Base-by-base conservation (phyloP, 2,329 filamentous ascomycete genomes). In the Penicillium brevicompactum region DNA sequence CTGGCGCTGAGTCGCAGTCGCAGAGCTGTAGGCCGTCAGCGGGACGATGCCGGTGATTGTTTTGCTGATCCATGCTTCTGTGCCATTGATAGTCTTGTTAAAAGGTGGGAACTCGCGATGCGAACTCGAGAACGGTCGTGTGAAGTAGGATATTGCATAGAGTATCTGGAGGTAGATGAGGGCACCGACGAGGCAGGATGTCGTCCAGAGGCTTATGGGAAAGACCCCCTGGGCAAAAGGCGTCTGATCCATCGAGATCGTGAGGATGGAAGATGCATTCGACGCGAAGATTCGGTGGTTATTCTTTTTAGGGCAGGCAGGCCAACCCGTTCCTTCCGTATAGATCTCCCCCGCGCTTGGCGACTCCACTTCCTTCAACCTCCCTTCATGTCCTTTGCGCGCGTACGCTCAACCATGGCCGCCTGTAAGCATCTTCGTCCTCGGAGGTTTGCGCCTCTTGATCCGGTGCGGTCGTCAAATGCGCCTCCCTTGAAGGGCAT, bases 401-500 rank as follows among this genome's bases (percentile, higher is more conserved):
- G 11, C 44, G 30, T 10, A 34, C 34, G 34, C 34, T 55, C 51
- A 58, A 62, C 55, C 45, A 69, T 73, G 67, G n/a, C 38, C 1
- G 50, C 50, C 27, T 65, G 61, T 42, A 61, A 64, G 11, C 51
- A 60, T 31, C 62, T 70, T 47, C 70, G 65, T 34, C 69, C 68
- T 40, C 74, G 80, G 56, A 75, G 72, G 37, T 84, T 85, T 59
- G 80, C 81, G 5, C 81, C 82, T 11, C 68, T 84, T 51, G 70
- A 76, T 54, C 68, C 75, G 5, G 63, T 63, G 62, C 65, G 56
- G 51, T 49, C 18, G 61, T 70, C 49, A 58, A 69, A 46, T 58
- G 73, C 74, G 16, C 79, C 81, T 41, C 66, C 65, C 30, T 66
- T 87, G 53, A 79, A 80, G 64, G 85, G 85, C 2, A 80, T 87